phyloP scores from a whole-genome alignment of 169 alveolate species.

The Prorocentrum cordatum region DNA sequence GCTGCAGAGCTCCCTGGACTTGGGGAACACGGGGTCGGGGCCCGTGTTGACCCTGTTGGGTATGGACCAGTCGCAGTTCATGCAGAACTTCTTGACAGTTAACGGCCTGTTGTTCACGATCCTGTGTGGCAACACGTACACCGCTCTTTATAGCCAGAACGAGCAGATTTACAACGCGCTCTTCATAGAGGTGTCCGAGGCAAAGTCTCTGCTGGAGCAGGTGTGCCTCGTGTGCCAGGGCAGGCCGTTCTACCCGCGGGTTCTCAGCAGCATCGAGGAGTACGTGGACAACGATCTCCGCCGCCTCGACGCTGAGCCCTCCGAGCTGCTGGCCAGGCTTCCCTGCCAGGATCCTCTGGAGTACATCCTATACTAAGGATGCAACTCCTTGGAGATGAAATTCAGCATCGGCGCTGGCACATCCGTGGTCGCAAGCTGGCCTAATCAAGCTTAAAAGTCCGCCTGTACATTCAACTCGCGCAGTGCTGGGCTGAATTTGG shows the following conservation, averaged over 20 bases:
- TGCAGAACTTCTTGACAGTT: slow-evolving; percentile 39
- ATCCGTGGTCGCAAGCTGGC: too few species aligned
- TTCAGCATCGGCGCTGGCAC: too few species aligned
- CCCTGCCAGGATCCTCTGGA: slow-evolving; percentile 59
- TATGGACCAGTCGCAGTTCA: slow-evolving; percentile 62
- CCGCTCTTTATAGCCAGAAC: slow-evolving; percentile 50
- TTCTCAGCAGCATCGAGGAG: background rate
- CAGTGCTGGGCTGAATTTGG: too few species aligned
- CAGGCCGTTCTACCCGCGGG: background rate
- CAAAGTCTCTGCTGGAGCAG: slow-evolving; percentile 46
- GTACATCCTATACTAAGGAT: background rate
- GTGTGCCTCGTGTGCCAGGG: slow-evolving; percentile 55
- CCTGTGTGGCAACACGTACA: slow-evolving; percentile 54
- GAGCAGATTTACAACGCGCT: slow-evolving; percentile 33
- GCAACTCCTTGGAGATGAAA: too few species aligned
- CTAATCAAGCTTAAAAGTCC: too few species aligned
- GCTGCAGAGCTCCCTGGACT: too few species aligned
- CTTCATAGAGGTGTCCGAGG: slow-evolving; percentile 20
- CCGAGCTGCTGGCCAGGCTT: slow-evolving; percentile 33
- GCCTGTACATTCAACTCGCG: too few species aligned
- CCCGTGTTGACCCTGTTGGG: too few species aligned
- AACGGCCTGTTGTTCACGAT: slow-evolving; percentile 45
- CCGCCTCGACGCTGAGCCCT: slow-evolving; percentile 34
- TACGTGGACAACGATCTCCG: slow-evolving; percentile 28
- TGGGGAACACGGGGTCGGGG: too few species aligned